phyloP scores from a whole-genome alignment of 306 rosid genomes.

The Gynostemma pentaphyllum region DNA sequence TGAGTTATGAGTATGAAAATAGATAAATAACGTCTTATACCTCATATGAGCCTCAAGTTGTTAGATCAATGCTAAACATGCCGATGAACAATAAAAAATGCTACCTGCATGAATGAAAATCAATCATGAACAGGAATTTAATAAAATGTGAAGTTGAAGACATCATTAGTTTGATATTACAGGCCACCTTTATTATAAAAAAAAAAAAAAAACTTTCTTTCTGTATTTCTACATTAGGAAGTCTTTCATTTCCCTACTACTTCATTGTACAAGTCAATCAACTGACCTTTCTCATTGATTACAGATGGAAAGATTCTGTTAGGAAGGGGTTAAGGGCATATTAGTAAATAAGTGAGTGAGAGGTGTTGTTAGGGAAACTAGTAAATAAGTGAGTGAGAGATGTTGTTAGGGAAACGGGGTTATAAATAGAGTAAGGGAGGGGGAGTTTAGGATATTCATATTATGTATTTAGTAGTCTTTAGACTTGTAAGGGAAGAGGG shows the following conservation, averaged over 20 bases:
- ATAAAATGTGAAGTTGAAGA: not conserved
- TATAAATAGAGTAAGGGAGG: no score
- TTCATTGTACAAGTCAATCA: not conserved
- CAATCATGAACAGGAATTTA: not conserved
- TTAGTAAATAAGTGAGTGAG: no score
- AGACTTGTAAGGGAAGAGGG: no score
- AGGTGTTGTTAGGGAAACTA: no score
- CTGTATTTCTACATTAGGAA: not conserved
- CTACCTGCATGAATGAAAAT: not conserved
- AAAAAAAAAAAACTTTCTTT: not conserved
- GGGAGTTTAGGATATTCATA: no score
- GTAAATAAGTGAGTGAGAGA: no score
- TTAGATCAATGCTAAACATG: not conserved
- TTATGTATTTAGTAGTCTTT: no score
- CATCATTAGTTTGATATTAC: not conserved
- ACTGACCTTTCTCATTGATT: not conserved
- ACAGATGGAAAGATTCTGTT: no score
- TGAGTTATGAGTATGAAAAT: not conserved
- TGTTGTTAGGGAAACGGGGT: no score
- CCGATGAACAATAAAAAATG: not conserved
- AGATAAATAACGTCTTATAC: not conserved
- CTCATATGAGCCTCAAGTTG: not conserved
- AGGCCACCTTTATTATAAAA: no score
- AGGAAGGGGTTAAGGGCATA: no score
- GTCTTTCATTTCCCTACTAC: no score